phyloP scores from a whole-genome alignment of 1,284 basidiomycete species.

The Papiliotrema flavescens region DNA sequence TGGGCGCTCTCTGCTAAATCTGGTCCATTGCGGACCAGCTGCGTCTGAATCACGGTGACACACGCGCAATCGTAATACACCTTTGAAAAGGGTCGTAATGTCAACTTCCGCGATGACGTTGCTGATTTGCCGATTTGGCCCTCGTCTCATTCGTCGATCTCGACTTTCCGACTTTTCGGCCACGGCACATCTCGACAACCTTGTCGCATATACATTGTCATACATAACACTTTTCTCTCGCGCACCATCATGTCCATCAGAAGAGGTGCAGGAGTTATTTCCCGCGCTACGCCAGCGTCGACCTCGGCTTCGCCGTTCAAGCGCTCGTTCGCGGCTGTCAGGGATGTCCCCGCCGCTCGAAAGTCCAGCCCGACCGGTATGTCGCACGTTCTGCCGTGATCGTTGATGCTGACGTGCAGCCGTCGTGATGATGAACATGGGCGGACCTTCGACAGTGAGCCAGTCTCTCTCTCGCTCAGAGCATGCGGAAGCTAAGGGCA shows the following conservation, averaged over 20 bases:
- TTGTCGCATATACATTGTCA: too few species aligned
- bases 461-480: slow-evolving; percentile 58
- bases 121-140: too few species aligned
- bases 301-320: slow-evolving; percentile 3
- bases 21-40: too few species aligned
- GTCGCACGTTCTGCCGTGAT: slow-evolving; percentile 3
- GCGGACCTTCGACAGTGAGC: slow-evolving; percentile 58
- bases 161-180: too few species aligned
- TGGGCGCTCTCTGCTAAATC: too few species aligned
- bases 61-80: too few species aligned
- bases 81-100: too few species aligned
- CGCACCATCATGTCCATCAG: neutral
- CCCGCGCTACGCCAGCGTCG: slow-evolving; percentile 13
- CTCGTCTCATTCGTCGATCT: too few species aligned
- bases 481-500: slow-evolving; percentile 56
- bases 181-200: too few species aligned
- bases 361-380: slow-evolving; percentile 6
- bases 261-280: neutral
- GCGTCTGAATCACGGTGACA: too few species aligned
- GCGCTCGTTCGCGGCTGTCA: slow-evolving; percentile 6
- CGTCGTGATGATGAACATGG: slow-evolving; percentile 98
- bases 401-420: slow-evolving; percentile 52
- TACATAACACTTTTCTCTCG: too few species aligned
- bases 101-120: too few species aligned
- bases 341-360: neutral